phyloP scores from a whole-genome alignment of 1,284 basidiomycete genomes.

The Sutorius eximius region DNA sequence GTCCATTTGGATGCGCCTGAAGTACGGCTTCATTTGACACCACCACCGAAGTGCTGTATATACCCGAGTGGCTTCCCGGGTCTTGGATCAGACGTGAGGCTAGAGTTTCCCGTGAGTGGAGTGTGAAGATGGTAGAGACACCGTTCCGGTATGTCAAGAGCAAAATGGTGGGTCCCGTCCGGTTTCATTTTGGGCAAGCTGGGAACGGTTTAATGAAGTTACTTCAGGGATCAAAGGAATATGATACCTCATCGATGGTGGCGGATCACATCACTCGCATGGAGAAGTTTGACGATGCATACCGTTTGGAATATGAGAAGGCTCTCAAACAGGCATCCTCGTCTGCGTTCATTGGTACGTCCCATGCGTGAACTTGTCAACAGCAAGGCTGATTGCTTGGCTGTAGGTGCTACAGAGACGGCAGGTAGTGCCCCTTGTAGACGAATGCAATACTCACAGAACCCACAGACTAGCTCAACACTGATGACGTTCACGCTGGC shows the following conservation, averaged over 20 bases:
- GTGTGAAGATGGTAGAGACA: constrained; percentile 14
- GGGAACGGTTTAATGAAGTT: background rate
- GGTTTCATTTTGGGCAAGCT: no score
- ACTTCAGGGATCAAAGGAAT: constrained; percentile 7
- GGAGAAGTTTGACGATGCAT: constrained; percentile 9
- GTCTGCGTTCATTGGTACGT: constrained; percentile 24
- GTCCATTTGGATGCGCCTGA: background rate
- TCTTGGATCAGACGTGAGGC: constrained; percentile 19
- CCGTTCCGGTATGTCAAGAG: constrained; percentile 23
- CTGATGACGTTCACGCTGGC: no score
- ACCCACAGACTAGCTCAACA: constrained; percentile 9
- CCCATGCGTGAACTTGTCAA: background rate
- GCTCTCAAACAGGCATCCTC: constrained; percentile 19
- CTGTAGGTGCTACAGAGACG: constrained; percentile 21
- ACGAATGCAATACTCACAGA: background rate
- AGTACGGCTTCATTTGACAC: no score
- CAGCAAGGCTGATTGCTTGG: background rate
- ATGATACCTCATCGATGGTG: constrained; percentile 18
- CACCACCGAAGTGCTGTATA: constrained; percentile 13
- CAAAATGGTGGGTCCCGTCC: constrained; percentile 8
- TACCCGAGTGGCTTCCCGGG: constrained; percentile 29
- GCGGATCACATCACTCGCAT: constrained; percentile 21
- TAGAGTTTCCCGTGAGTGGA: constrained; percentile 10
- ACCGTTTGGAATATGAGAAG: constrained; percentile 14
- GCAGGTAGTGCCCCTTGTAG: constrained; percentile 8